A percentile compares a stretch with the other conserved stretches of the same genome.
Conservation (phyloP, 2,329 filamentous ascomycete species). For the Phyllosticta citribraziliensis region DNA sequence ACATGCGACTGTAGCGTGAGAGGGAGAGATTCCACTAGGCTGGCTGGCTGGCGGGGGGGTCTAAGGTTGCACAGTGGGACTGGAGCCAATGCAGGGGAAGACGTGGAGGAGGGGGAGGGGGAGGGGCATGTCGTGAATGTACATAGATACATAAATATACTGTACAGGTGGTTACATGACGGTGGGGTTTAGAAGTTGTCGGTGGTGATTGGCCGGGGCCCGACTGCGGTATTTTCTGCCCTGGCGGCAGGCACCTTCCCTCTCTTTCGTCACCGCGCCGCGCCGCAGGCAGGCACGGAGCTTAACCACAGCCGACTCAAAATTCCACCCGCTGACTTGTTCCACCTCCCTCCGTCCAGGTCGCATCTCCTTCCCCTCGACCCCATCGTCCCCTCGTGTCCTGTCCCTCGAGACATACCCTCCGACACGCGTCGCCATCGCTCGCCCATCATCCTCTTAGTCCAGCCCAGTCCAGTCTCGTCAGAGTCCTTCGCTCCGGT, state of each 20-base stretch:
- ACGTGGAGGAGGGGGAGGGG: no score
- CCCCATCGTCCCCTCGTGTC: background rate
- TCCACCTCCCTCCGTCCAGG: background rate
- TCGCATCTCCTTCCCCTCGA: background rate
- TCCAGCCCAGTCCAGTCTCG: background rate
- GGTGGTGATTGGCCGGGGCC: background rate
- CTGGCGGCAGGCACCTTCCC: background rate
- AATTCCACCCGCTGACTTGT: background rate
- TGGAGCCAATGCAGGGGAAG: no score
- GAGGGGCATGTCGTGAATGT: no score
- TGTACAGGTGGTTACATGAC: no score
- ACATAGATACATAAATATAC: no score
- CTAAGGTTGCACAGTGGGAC: no score
- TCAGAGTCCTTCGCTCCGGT: conserved; percentile 10
- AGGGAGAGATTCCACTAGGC: no score
- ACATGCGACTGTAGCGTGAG: no score
- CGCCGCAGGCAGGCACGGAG: conserved; percentile 1
- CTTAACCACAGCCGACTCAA: conserved; percentile 8
- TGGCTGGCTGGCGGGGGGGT: no score
- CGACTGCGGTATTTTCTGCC: conserved; percentile 6
- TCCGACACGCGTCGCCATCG: conserved; percentile 1
- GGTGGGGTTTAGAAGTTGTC: no score
- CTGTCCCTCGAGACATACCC: background rate
- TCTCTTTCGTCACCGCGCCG: conserved; percentile 4
- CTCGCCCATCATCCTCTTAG: background rate